Base-by-base conservation (phyloP, 2,329 filamentous ascomycete species). In the Coleophoma crateriformis region DNA sequence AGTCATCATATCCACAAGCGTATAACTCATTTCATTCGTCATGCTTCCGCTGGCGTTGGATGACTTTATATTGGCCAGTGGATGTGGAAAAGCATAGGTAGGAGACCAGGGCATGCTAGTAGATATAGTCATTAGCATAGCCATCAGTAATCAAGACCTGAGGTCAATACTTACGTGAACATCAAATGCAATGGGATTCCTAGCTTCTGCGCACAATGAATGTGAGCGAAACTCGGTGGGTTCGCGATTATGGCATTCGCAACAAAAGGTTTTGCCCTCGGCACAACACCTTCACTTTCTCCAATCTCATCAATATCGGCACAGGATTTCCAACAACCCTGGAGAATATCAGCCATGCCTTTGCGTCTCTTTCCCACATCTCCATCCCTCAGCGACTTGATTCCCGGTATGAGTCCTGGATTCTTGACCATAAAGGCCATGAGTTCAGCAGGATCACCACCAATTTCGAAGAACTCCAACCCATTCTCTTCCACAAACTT, bases 261-360 rank as follows among this genome's bases (percentile, higher is more conserved):
- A 15, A 87, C 70, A 58, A 87, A 86, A 0, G 78, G 76, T 61
- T 79, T 81, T 33, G 77, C 61, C 8, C 8, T 27, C 27, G 27
- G 27, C 27, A 10, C 6, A 53, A 39, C 44, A 8, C 49, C 39
- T n/a, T 52, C 47, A 17, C 19, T 11, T 14, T 14, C 43, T 2
- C 17, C 13, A 33, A 47, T 32, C n/a, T 34, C 88, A 61, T 91
- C 76, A 2, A 87, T 87, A 66, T 94, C 86, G 57, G 88, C 84
- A 63, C 90, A 95, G 0, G 87, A 88, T 56, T 84, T 75, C 90
- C 90, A 95, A 60, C 87, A 91, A 0, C 90, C 89, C 32, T 85
- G 73, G 14, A 95, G 70, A 52, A 92, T 90, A 51, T 88, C 78
- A 49, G 82, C 79, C 47, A 95, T 88, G 15, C 85, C 87, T 53